Conservation (phyloP, 768 basidiomycete species). For the Galerina marginata region DNA sequence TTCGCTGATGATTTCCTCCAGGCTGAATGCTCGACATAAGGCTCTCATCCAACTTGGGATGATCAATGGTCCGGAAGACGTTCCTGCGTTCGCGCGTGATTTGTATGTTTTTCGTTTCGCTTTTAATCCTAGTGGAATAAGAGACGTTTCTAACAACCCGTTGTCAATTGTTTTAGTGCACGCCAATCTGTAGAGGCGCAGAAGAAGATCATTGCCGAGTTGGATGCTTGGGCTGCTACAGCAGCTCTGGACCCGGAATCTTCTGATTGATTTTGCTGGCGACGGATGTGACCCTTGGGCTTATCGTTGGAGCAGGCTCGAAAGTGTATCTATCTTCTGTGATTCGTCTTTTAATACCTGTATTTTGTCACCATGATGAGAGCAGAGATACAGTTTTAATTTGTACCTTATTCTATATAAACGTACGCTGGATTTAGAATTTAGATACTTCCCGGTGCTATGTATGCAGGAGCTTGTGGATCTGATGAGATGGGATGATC, state of each 20-base stretch:
- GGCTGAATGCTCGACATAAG: slow-evolving; percentile 57
- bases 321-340: too few relatives aligned
- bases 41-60: slow-evolving; percentile 69
- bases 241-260: slow-evolving; percentile 5
- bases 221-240: slow-evolving; percentile 40
- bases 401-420: too few relatives aligned
- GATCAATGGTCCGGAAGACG: slow-evolving; percentile 55
- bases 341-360: too few relatives aligned
- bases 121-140: too few relatives aligned
- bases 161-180: slow-evolving; percentile 31
- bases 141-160: neutral
- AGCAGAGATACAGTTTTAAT: too few relatives aligned
- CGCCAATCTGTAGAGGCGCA: slow-evolving; percentile 48
- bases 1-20: slow-evolving; percentile 27
- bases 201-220: slow-evolving; percentile 42
- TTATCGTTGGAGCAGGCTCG: neutral
- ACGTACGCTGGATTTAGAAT: too few relatives aligned
- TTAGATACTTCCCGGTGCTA: too few relatives aligned
- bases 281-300: neutral
- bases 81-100: slow-evolving; percentile 62
- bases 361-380: too few relatives aligned
- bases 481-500: too few relatives aligned
- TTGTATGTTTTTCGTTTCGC: slow-evolving; percentile 52
- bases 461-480: too few relatives aligned
- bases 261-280: neutral